These are phyloP conservation scores for Vitis riparia DNA, from an alignment of 164 flowering plant species.

Conservation along the genomic window DNA sequence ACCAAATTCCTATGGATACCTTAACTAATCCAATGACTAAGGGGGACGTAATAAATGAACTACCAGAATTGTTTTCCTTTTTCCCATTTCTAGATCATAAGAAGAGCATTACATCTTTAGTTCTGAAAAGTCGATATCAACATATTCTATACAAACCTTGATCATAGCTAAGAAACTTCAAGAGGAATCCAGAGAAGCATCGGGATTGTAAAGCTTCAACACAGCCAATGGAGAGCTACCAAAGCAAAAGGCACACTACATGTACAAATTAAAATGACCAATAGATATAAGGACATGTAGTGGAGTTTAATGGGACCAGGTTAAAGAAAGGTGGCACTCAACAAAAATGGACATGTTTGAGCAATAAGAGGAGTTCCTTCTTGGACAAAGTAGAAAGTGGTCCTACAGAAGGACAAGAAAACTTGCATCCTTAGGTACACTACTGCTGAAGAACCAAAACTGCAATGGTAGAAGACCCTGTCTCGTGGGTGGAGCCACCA, in stretches of 20 bases:
- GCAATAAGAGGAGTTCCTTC: not conserved
- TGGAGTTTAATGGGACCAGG: slow-evolving; percentile 5
- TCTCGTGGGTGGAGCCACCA: slow-evolving; percentile 5
- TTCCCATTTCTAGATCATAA: not conserved
- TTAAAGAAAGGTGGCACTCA: not conserved
- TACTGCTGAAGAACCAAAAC: not conserved
- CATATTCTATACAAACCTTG: not conserved
- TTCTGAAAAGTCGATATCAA: no score
- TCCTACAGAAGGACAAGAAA: not conserved
- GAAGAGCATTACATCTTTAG: no score
- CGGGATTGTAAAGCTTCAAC: slow-evolving; percentile 1
- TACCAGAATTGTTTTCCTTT: not conserved
- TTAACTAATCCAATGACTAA: not conserved
- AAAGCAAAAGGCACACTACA: not conserved
- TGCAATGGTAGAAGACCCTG: slow-evolving; percentile 2
- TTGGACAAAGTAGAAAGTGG: not conserved
- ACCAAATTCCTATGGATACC: not conserved
- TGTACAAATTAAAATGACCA: not conserved
- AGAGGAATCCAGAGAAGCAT: not conserved
- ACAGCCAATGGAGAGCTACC: slow-evolving; percentile 2
- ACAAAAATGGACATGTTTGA: not conserved
- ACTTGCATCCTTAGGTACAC: not conserved
- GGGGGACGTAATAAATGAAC: not conserved
- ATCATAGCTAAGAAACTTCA: slow-evolving; percentile 1
- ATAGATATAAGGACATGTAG: not conserved